Evolutionary conservation across 2,329 filamentous ascomycete species (phyloP).

Genomic region (Macrophomina pseudophaseolina): DNA sequence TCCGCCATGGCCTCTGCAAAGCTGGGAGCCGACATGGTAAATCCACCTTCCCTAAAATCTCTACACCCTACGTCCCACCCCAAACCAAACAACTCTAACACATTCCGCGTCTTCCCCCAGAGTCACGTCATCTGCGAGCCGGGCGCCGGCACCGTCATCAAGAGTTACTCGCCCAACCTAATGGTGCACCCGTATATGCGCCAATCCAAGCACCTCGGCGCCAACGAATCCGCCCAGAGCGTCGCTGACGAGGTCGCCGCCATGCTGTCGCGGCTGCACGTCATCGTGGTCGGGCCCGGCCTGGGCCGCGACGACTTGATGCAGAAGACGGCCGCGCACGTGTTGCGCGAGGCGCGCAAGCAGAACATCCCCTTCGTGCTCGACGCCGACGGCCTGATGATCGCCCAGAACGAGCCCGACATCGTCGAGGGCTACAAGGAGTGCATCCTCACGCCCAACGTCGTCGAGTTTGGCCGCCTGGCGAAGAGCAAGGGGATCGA

Average conservation of each 20-base stretch:
- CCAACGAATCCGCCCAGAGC: constrained; percentile 62
- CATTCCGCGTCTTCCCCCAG: constrained; percentile 48
- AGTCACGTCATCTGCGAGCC: constrained; percentile 96
- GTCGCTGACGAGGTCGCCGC: constrained; percentile 73
- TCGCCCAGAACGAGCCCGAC: constrained; percentile 76
- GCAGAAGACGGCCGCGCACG: constrained; percentile 80
- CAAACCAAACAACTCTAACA: constrained; percentile 18
- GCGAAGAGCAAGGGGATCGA: constrained; percentile 77
- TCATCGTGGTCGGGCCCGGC: constrained; percentile 90
- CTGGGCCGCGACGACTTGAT: constrained; percentile 89
- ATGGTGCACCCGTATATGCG: constrained; percentile 99
- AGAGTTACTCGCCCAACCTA: constrained; percentile 95
- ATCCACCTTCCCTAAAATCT: constrained; percentile 29
- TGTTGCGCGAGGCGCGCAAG: constrained; percentile 79
- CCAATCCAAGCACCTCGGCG: constrained; percentile 66
- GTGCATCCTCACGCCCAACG: constrained; percentile 91
- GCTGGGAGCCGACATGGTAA: constrained; percentile 88
- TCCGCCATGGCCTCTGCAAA: constrained; percentile 95
- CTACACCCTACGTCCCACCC: neutral
- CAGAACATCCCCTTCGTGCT: constrained; percentile 79
- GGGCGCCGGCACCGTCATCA: constrained; percentile 82
- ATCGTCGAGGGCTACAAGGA: constrained; percentile 80
- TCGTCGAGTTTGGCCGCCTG: constrained; percentile 86
- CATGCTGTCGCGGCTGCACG: constrained; percentile 86
- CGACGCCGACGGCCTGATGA: constrained; percentile 84